phyloP scores from a whole-genome alignment of 495 filamentous ascomycete genomes.

The Neurospora africana region DNA sequence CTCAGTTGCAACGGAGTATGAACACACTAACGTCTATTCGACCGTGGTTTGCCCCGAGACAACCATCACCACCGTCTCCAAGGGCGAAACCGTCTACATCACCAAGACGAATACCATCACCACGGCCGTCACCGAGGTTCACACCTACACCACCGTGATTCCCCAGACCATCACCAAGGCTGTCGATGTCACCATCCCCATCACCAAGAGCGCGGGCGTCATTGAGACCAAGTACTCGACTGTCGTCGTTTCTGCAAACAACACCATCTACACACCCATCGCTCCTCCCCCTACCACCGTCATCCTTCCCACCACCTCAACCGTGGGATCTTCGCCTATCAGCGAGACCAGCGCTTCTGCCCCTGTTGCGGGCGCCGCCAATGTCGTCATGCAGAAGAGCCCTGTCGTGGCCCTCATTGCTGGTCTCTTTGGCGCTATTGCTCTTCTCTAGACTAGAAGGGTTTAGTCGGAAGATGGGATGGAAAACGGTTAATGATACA shows the following conservation, averaged over 20 bases:
- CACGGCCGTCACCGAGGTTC: conserved; percentile 17
- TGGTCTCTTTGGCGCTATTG: conserved; percentile 27
- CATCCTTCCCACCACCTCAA: conserved; percentile 21
- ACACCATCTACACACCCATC: conserved; percentile 10
- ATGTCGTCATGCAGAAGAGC: conserved; percentile 11
- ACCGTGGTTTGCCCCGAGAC: conserved; percentile 35
- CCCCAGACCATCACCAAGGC: conserved; percentile 28
- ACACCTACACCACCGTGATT: conserved; percentile 24
- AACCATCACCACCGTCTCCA: conserved; percentile 30
- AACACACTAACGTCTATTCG: conserved; percentile 29
- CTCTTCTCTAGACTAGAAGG: conserved; percentile 25
- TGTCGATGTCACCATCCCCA: conserved; percentile 23
- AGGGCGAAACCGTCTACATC: conserved; percentile 28
- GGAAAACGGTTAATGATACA: background rate
- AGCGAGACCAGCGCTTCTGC: conserved; percentile 2
- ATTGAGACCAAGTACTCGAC: conserved; percentile 21
- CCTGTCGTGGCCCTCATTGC: conserved; percentile 25
- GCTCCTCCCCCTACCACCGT: conserved; percentile 16
- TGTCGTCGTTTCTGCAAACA: conserved; percentile 12
- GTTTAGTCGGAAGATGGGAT: background rate
- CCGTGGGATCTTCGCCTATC: background rate
- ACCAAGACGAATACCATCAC: conserved; percentile 37
- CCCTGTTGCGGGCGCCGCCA: conserved; percentile 18
- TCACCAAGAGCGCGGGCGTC: conserved; percentile 20
- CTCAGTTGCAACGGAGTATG: conserved; percentile 27